Evolutionary conservation across 495 filamentous ascomycete genomes (phyloP).

Genomic region (Neurospora sp.): DNA sequence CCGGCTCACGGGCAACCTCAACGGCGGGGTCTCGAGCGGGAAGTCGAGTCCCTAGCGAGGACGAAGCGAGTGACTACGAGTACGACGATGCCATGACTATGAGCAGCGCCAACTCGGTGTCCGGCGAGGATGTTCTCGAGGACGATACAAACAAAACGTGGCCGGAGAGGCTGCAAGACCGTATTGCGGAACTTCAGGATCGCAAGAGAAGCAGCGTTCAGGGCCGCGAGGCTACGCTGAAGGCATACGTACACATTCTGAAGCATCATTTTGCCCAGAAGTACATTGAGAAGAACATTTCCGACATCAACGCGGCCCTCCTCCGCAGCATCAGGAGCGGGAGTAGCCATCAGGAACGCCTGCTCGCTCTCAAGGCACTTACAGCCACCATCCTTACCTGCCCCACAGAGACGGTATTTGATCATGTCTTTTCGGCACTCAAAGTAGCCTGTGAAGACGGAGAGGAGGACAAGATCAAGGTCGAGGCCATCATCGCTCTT

Average conservation of each 20-base stretch:
- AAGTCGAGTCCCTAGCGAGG: constrained; percentile 63
- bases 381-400: constrained; percentile 66
- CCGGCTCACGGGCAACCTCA: constrained; percentile 11
- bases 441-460: constrained; percentile 65
- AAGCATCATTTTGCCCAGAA: constrained; percentile 63
- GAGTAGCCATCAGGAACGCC: constrained; percentile 60
- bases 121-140: constrained; percentile 38
- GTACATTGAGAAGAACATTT: constrained; percentile 48
- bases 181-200: constrained; percentile 74
- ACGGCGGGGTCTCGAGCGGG: constrained; percentile 42
- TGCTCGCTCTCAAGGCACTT: constrained; percentile 64
- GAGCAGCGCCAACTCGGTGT: constrained; percentile 15
- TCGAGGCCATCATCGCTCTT: constrained; percentile 66
- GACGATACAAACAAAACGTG: constrained; percentile 45
- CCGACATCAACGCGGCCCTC: constrained; percentile 62
- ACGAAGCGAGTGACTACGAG: constrained; percentile 51
- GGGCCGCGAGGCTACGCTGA: constrained; percentile 64
- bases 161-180: constrained; percentile 56
- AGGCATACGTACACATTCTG: constrained; percentile 59
- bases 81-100: constrained; percentile 29
- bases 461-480: constrained; percentile 53
- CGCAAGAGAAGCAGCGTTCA: constrained; percentile 77
- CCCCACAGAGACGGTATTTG: constrained; percentile 60
- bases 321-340: constrained; percentile 63
- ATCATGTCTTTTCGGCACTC: constrained; percentile 50